phyloP scores from a whole-genome alignment of 352 stramenopile genomes.

The Phytophthora chlamydospora region DNA sequence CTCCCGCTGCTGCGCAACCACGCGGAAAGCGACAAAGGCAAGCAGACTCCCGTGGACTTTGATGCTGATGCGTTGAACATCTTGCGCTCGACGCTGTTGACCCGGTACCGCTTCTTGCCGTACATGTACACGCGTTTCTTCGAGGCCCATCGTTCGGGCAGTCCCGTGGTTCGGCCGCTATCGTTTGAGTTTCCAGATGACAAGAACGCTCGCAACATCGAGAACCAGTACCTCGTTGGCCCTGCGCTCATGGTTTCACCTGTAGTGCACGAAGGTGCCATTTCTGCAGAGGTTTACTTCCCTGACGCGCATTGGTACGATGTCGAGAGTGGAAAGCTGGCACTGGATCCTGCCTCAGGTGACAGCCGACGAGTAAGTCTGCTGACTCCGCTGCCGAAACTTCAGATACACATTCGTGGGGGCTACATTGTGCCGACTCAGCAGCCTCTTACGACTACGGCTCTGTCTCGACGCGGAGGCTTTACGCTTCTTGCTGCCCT shows the following conservation, averaged over 20 bases:
- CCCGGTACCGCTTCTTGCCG: conserved; percentile 76
- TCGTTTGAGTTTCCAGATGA: conserved; percentile 75
- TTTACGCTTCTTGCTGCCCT: conserved; percentile 69
- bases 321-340: conserved; percentile 48
- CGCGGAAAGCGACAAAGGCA: conserved; percentile 36
- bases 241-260: conserved; percentile 79
- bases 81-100: conserved; percentile 60
- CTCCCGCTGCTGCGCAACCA: conserved; percentile 84
- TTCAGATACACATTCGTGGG: conserved; percentile 74
- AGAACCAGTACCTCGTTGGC: conserved; percentile 80
- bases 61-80: conserved; percentile 70
- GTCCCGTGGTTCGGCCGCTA: conserved; percentile 56
- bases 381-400: conserved; percentile 54
- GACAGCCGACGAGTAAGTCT: conserved; percentile 42
- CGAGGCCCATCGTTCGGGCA: conserved; percentile 50
- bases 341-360: conserved; percentile 15
- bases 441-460: conserved; percentile 55
- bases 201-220: conserved; percentile 39
- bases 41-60: conserved; percentile 73
- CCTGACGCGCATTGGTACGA: conserved; percentile 78
- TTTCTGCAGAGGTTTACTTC: conserved; percentile 67
- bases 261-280: conserved; percentile 67
- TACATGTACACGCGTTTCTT: conserved; percentile 90
- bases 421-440: conserved; percentile 72
- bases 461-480: conserved; percentile 55